Evolutionary conservation across 768 basidiomycete genomes (phyloP), one percentile per base, ranked within the genome.

Genomic region (Lanmaoa pseudosensibilis): DNA sequence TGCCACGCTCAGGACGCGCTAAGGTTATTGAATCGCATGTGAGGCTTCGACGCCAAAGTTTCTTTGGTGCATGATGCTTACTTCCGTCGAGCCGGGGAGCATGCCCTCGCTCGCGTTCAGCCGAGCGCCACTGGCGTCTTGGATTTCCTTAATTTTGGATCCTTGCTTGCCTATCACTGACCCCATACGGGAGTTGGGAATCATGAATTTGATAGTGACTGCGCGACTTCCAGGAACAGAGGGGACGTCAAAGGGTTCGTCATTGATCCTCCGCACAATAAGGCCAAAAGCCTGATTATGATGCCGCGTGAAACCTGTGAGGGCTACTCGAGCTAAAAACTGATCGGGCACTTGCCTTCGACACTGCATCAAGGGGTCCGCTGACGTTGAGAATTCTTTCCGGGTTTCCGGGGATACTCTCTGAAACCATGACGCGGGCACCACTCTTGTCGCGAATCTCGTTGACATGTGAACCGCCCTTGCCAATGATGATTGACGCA

Each of bases 121-220:
- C 59, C 94, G 79, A 16, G 97, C 97, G 36, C 97, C 97, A 60
- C 91, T 94, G 27, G 97, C 97, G 67, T 99, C 97, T 70, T 99
- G 97, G 61, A 99, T 99, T 76, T 99, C 97, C 78, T 98, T 98
- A 73, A 99, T 99, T 74, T 99, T 99, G 37, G 88, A 88, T 33
- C 97, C 97, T 60, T 89, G 91, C 73, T 97, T 98, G 54, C 97
- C 97, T 67, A 99, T 99, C 57, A 98, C 94, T 18, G 94, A 97
- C 40, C 96, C 96, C 96, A 98, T 98, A 56, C 96, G 90, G 11
- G 94, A 95, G 74, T 98, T 98, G 61, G 96, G 96, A 55, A 98
- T 97, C 90, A 98, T 98, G 70, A 94, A 98, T 73, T 98, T 98
- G 81, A 99, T 98, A 32, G 97, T 98, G 52, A 99, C 97, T 30